Conservation (phyloP, 306 rosid genomes). For the Prunus armeniaca region DNA sequence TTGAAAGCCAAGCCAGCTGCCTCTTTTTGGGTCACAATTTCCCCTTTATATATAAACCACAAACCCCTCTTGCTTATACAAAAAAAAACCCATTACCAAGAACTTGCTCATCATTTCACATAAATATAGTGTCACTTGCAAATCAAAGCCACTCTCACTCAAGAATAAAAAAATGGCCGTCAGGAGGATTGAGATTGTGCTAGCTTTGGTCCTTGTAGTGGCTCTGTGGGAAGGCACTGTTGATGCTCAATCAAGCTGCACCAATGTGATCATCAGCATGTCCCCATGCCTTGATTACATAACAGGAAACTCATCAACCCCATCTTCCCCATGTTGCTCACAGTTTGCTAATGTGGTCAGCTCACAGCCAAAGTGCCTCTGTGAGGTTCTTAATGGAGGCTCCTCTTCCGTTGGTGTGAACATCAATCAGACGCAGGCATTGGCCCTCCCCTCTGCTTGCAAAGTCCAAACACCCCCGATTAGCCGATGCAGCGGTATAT, state of each 20-base stretch:
- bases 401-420: constrained; percentile 45
- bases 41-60: background rate
- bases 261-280: constrained; percentile 38
- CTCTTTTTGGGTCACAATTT: background rate
- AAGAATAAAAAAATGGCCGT: constrained; percentile 31
- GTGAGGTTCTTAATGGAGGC: constrained; percentile 52
- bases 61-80: background rate
- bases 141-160: background rate
- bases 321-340: constrained; percentile 57
- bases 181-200: constrained; percentile 10
- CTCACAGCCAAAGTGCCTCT: constrained; percentile 60
- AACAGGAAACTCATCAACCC: constrained; percentile 50
- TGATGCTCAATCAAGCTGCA: constrained; percentile 50
- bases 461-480: constrained; percentile 53
- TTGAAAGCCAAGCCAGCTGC: background rate
- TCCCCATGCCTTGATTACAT: constrained; percentile 57
- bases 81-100: background rate
- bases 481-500: constrained; percentile 40
- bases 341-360: constrained; percentile 53
- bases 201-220: constrained; percentile 23
- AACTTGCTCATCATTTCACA: background rate
- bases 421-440: constrained; percentile 61
- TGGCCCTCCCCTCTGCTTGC: constrained; percentile 59
- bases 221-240: constrained; percentile 33
- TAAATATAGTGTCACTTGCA: background rate